These are phyloP conservation scores for Raphanus sativus DNA, from an alignment of 345 rosid genomes.

Conservation along the genomic window DNA sequence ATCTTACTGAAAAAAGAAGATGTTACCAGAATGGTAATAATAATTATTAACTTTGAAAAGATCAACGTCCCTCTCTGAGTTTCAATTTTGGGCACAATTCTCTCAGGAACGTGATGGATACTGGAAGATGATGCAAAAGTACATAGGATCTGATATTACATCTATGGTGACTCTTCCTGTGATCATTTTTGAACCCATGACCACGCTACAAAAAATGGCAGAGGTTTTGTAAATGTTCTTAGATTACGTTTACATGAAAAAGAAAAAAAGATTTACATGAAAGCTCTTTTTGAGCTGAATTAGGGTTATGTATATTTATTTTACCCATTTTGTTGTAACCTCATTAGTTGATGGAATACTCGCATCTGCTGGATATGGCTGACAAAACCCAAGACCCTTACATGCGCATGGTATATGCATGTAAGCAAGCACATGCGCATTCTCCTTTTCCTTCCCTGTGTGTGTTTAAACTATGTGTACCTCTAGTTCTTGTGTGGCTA, in stretches of 20 bases:
- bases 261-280: too few relatives aligned
- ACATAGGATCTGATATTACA: constrained; percentile 58
- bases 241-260: not conserved
- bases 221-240: constrained; percentile 56
- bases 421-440: constrained; percentile 41
- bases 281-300: not conserved
- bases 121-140: constrained; percentile 38
- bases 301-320: not conserved
- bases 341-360: constrained; percentile 87
- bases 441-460: not conserved
- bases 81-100: not conserved
- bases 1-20: not conserved
- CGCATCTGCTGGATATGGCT: constrained; percentile 73
- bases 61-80: not conserved
- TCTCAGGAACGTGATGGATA: constrained; percentile 31
- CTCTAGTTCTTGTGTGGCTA: not conserved
- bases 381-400: constrained; percentile 86
- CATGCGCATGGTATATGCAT: constrained; percentile 83
- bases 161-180: constrained; percentile 97
- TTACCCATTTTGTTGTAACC: not conserved
- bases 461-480: not conserved
- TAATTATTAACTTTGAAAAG: not conserved
- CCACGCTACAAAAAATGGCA: constrained; percentile 88
- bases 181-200: constrained; percentile 79
- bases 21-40: not conserved